A percentile compares a stretch with the other conserved stretches of the same genome.
These are phyloP conservation scores for Fusarium sp. DNA, from an alignment of 2,329 filamentous ascomycete species.

Conservation along the genomic window DNA sequence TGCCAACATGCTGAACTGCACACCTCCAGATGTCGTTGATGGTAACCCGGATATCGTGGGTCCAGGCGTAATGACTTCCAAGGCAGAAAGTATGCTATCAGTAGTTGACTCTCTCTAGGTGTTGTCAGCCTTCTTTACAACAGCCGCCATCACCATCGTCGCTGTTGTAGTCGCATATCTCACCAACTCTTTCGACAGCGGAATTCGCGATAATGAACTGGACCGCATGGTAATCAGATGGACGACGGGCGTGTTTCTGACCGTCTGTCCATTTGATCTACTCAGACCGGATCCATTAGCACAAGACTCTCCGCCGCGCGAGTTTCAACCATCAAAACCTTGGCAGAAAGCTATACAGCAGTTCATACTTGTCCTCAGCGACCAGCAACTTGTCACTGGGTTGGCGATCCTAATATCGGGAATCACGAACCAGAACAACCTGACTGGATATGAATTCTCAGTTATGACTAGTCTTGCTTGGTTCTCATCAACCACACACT, in stretches of 20 bases:
- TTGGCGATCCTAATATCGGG: not conserved
- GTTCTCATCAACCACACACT: constrained; percentile 2
- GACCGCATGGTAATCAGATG: not conserved
- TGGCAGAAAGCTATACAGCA: not conserved
- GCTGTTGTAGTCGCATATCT: not conserved
- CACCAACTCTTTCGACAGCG: not conserved
- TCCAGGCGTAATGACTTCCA: not conserved
- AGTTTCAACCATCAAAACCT: not conserved
- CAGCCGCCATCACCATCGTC: not conserved
- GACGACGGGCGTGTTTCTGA: not conserved
- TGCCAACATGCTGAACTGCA: not conserved
- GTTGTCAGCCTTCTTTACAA: not conserved
- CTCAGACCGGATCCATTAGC: not conserved
- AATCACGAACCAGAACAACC: not conserved
- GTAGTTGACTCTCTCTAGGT: not conserved
- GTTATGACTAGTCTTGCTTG: constrained; percentile 1
- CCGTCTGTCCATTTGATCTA: not conserved
- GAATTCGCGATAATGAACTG: not conserved
- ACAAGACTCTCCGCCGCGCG: not conserved
- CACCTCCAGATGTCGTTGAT: not conserved
- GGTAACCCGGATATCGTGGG: not conserved
- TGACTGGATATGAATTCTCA: not conserved
- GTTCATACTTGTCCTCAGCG: constrained; percentile 1
- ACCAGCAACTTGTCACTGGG: constrained; percentile 2
- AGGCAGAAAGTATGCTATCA: not conserved